Evolutionary conservation across 495 filamentous ascomycete species (phyloP).

Genomic region (Penicillium pulvis): DNA sequence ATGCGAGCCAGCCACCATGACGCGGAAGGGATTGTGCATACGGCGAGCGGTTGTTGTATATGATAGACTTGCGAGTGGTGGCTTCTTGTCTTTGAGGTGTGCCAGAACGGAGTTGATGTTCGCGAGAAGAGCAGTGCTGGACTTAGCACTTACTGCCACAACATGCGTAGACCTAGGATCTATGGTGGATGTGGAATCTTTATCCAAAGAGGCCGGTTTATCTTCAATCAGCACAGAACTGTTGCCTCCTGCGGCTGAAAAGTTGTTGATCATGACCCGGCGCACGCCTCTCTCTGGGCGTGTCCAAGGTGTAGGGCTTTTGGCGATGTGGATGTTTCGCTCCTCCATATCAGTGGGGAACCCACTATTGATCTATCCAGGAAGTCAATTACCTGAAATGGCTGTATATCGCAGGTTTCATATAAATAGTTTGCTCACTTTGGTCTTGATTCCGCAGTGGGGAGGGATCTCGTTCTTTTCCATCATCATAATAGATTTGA

Average conservation of each 20-base stretch:
- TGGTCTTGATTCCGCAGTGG: conserved; percentile 41
- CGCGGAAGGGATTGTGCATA: conserved; percentile 64
- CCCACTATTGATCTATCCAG: conserved; percentile 38
- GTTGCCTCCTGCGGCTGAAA: conserved; percentile 36
- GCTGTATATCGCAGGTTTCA: too few species aligned
- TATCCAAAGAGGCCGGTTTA: too few species aligned
- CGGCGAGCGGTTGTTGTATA: conserved; percentile 75
- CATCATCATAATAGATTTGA: conserved; percentile 39
- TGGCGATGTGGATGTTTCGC: conserved; percentile 39
- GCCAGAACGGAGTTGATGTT: too few species aligned
- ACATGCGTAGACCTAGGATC: too few species aligned
- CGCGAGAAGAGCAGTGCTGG: too few species aligned
- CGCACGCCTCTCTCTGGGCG: not conserved
- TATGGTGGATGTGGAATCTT: too few species aligned
- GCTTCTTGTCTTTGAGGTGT: too few species aligned
- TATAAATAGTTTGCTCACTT: too few species aligned
- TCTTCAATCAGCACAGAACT: too few species aligned
- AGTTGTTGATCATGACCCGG: conserved; percentile 33
- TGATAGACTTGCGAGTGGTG: conserved; percentile 25
- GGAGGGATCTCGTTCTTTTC: conserved; percentile 32
- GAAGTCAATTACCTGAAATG: too few species aligned
- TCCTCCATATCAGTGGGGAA: conserved; percentile 22
- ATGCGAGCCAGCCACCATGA: conserved; percentile 7
- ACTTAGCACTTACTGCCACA: too few species aligned
- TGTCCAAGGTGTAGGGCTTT: too few species aligned